Evolutionary conservation across 805 yeast species (phyloP), one percentile per base, ranked within the genome.

Genomic region (Middelhovenomyces tepae): DNA sequence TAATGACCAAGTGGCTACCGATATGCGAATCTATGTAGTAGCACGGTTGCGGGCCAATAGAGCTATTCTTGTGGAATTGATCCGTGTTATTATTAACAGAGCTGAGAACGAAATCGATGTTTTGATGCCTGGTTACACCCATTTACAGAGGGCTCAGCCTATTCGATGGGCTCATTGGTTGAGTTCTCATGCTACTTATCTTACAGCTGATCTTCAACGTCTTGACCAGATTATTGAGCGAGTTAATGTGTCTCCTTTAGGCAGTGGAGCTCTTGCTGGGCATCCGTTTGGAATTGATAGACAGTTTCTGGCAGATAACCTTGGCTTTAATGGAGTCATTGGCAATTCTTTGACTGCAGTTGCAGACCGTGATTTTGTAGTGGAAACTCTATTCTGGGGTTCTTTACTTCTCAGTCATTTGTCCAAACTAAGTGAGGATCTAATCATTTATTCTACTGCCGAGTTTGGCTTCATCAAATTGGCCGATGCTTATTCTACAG

Each of bases 101-200:
- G 95, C 94, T 4, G 78, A 74, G 50, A 56, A 68, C 21, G 99
- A 91, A 62, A 82, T 91, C 39, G 94, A 81, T 48, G 81, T 80
- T 13, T 69, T 91, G 53, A 91, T 91, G 97, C 99, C 99, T 7
- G 99, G 99, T 27, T 91, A 91, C 65, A 91, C 99, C 9, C 99
- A 91, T 64, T 67, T 91, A 56, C 98, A 91, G 68, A 81, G 95
- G 57, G 97, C 97, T 2, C 99, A 87, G 62, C 99, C 99, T n/a
- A 91, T 91, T 53, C 75, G 99, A 63, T 91, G 99, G 99, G 69
- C 96, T 1, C 99, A 91, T 57, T 89, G 96, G 95, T 67, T 91
- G 45, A 75, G 89, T 46, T 77, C 85, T 56, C 89, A 91, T 53
- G 96, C 95, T 23, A 89, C 98, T 2, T 91, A 87, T 55, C 79